Percentiles rank a stretch among this genome's conserved stretches.
Evolutionary conservation across 1,139 yeast species (phyloP).

Genomic region (Candida labiduridarum): DNA sequence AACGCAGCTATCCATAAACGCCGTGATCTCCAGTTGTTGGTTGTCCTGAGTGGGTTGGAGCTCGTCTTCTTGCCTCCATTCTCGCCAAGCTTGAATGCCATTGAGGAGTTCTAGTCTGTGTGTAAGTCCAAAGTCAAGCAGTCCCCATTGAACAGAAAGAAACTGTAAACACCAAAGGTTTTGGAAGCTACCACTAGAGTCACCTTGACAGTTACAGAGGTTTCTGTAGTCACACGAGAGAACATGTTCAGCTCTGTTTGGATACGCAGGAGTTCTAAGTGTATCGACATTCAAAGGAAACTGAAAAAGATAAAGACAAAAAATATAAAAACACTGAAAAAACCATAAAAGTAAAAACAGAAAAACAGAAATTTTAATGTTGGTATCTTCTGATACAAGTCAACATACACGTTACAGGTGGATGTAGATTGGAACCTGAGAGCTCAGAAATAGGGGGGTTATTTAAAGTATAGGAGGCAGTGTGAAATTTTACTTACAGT

Average conservation of each 20-base stretch:
- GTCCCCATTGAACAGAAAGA: slow-evolving; percentile 2
- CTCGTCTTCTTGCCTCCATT: slow-evolving; percentile 9
- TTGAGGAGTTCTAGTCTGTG: slow-evolving; percentile 10
- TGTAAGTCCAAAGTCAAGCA: slow-evolving; percentile 8
- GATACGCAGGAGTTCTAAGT: not conserved
- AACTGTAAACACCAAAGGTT: slow-evolving; percentile 3
- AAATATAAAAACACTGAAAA: not conserved
- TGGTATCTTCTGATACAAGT: too few species aligned
- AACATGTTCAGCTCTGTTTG: slow-evolving; percentile 1
- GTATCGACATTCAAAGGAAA: not conserved
- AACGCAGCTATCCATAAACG: too few species aligned
- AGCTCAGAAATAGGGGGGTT: too few species aligned
- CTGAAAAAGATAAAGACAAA: not conserved
- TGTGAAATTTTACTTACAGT: too few species aligned
- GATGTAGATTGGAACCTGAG: too few species aligned
- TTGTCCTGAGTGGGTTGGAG: slow-evolving; percentile 7
- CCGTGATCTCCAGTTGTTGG: slow-evolving; percentile 5
- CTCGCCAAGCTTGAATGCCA: slow-evolving; percentile 8
- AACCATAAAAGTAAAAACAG: not conserved
- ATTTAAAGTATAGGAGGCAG: too few species aligned
- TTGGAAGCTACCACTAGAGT: not conserved
- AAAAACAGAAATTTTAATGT: too few species aligned
- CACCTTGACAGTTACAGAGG: slow-evolving; percentile 3
- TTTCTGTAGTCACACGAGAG: slow-evolving; percentile 5
- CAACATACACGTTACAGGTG: too few species aligned